phyloP scores from a whole-genome alignment of 169 alveolate species.

The Neospora caninum region DNA sequence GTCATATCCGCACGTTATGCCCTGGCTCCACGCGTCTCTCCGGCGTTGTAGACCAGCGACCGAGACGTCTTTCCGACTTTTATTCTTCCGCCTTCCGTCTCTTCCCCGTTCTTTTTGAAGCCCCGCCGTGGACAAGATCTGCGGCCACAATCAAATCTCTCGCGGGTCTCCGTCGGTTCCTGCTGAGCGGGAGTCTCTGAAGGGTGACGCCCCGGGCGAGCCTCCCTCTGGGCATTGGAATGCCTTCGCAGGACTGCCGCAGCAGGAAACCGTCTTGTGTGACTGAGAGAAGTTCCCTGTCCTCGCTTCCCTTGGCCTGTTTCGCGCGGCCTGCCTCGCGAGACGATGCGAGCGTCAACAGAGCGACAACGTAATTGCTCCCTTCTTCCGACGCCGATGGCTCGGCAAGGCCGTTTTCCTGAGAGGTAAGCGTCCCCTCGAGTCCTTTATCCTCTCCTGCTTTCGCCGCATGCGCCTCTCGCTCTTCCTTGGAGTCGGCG shows the following conservation, averaged over 20 bases:
- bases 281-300: background rate
- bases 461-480: too few species aligned
- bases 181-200: background rate
- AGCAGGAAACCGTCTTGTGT: conserved; percentile 2
- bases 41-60: too few species aligned
- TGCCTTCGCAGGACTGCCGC: background rate
- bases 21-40: too few species aligned
- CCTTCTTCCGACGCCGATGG: background rate
- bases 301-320: background rate
- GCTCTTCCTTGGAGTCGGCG: too few species aligned
- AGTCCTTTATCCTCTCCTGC: too few species aligned
- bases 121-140: background rate
- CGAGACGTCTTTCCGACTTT: too few species aligned
- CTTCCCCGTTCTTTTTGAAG: background rate
- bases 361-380: background rate
- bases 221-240: background rate
- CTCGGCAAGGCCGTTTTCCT: background rate
- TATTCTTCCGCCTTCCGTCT: background rate
- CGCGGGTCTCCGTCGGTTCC: background rate
- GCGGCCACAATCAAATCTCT: conserved; percentile 13
- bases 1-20: too few species aligned
- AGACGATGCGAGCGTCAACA: background rate
- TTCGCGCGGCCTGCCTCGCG: too few species aligned
- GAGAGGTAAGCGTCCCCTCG: background rate
- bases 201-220: background rate